These are phyloP conservation scores for Candida glaebosa DNA, from an alignment of 805 yeast species.

Conservation along the genomic window DNA sequence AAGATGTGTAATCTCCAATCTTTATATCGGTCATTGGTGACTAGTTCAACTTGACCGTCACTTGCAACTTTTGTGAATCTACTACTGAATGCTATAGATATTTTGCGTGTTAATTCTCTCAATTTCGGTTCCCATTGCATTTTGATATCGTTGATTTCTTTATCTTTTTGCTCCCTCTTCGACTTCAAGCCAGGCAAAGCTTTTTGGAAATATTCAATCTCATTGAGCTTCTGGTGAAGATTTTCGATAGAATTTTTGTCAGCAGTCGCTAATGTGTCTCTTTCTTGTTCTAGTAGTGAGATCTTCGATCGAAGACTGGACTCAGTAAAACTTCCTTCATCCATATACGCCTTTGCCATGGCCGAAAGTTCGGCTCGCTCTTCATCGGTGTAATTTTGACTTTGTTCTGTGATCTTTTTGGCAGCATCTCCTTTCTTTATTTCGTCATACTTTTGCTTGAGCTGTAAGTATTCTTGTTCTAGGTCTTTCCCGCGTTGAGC, in stretches of 20 bases:
- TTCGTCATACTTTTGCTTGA: constrained; percentile 32
- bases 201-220: constrained; percentile 29
- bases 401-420: constrained; percentile 31
- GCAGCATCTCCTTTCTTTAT: constrained; percentile 41
- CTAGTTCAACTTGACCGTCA: constrained; percentile 75
- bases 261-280: constrained; percentile 32
- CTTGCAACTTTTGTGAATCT: constrained; percentile 76
- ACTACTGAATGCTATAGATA: constrained; percentile 62
- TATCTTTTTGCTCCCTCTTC: constrained; percentile 24
- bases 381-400: constrained; percentile 34
- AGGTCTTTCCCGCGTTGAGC: constrained; percentile 12
- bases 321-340: constrained; percentile 35
- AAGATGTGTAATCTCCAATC: constrained; percentile 83
- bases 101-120: constrained; percentile 45
- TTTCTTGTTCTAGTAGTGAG: constrained; percentile 45
- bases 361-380: constrained; percentile 35
- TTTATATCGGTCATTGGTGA: constrained; percentile 48
- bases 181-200: constrained; percentile 35
- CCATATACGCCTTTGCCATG: constrained; percentile 37
- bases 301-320: constrained; percentile 36
- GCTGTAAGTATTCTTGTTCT: constrained; percentile 27
- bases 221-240: constrained; percentile 36
- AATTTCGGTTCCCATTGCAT: constrained; percentile 62
- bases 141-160: constrained; percentile 36
- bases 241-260: constrained; percentile 36